A percentile compares a stretch with the other conserved stretches of the same genome.
Conservation (phyloP, 495 filamentous ascomycete species). For the Pseudoneurospora amorphoporcata region DNA sequence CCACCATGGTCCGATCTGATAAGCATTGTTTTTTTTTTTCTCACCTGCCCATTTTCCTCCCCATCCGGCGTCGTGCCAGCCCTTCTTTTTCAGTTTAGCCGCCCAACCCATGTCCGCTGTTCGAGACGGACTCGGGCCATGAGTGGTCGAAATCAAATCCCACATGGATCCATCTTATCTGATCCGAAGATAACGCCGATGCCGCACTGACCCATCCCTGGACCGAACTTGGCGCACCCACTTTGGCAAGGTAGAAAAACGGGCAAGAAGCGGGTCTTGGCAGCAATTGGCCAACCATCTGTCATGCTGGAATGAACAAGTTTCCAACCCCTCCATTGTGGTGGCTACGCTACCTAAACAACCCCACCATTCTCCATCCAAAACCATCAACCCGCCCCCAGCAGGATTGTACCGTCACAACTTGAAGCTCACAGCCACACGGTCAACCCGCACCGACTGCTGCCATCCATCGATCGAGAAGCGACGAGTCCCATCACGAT, state of each 20-base stretch:
- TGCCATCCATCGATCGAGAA: background rate
- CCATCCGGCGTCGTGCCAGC: constrained; percentile 4
- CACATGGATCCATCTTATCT: constrained; percentile 35
- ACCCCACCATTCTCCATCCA: background rate
- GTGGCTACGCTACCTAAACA: background rate
- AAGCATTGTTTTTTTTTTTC: constrained; percentile 14
- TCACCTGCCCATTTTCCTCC: background rate
- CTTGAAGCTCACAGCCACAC: background rate
- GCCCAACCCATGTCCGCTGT: constrained; percentile 2
- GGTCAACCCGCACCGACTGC: background rate
- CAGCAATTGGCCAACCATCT: background rate
- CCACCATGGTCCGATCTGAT: constrained; percentile 21
- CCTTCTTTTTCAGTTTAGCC: background rate
- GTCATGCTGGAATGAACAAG: background rate
- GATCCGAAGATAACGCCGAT: constrained; percentile 43
- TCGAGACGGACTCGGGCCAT: constrained; percentile 7
- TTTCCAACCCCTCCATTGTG: background rate
- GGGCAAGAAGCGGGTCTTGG: background rate
- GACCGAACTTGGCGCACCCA: constrained; percentile 3
- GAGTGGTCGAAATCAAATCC: constrained; percentile 1
- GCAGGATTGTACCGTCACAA: background rate
- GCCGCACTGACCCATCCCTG: constrained; percentile 14
- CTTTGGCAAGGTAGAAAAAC: constrained; percentile 9
- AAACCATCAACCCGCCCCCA: background rate
- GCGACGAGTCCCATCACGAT: background rate